A percentile compares a stretch with the other conserved stretches of the same genome.
Conservation (phyloP, 257 asterid genomes). For the Misopates orontium region DNA sequence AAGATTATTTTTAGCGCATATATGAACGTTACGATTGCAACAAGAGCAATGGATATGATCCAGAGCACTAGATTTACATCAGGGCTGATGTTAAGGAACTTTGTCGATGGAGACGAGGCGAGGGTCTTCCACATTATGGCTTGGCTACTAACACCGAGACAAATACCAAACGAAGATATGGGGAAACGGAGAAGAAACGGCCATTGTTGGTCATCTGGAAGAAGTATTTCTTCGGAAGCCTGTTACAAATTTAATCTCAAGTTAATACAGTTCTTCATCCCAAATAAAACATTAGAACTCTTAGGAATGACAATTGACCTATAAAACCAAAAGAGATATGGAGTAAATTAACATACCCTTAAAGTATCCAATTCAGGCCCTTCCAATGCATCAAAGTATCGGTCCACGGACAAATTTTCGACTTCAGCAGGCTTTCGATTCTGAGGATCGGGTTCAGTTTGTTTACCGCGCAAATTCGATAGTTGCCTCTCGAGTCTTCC, state of each 20-base stretch:
- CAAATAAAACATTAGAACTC: not conserved
- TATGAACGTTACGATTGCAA: constrained; percentile 29
- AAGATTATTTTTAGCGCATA: constrained; percentile 51
- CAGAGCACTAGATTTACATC: constrained; percentile 52
- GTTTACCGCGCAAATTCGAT: constrained; percentile 50
- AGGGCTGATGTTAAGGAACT: constrained; percentile 49
- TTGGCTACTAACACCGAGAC: constrained; percentile 72
- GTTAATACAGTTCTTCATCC: not conserved
- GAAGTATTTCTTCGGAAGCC: constrained; percentile 59
- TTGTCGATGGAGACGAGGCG: constrained; percentile 48
- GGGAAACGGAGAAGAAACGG: constrained; percentile 73
- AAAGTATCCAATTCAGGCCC: constrained; percentile 84
- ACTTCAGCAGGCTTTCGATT: constrained; percentile 36
- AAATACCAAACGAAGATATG: constrained; percentile 63
- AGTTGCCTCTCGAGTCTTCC: constrained; percentile 72
- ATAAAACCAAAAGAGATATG: too few relatives aligned
- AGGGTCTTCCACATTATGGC: constrained; percentile 73
- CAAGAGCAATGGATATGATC: constrained; percentile 50
- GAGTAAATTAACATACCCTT: constrained; percentile 67
- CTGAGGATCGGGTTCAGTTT: constrained; percentile 26
- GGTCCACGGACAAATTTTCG: constrained; percentile 44
- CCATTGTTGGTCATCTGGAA: constrained; percentile 67
- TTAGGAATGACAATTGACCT: too few relatives aligned
- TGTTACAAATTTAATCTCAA: constrained; percentile 18
- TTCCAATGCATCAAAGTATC: constrained; percentile 85